Base-by-base conservation (phyloP, 352 stramenopile species). In the Aphanomyces stellatus region DNA sequence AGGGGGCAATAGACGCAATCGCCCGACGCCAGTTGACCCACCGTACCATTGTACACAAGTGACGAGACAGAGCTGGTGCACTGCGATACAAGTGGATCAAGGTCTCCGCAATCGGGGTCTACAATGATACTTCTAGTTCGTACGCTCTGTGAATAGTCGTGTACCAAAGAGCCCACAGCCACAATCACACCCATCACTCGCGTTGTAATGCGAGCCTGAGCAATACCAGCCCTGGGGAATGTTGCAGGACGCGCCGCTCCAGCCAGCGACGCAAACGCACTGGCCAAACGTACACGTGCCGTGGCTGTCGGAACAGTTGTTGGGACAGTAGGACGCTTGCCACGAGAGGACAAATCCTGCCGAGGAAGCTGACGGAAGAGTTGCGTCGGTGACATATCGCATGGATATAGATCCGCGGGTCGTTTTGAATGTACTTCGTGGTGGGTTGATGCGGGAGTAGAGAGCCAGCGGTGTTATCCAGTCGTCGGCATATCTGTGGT, bases 171-270 rank as follows among this genome's bases (percentile, higher is more conserved):
- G 42, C 42, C 8, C 42, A 22, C 42, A 51, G 13, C 25, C 8
- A 22, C n/a, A 8, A 5, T 5, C 42, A 5, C 42, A 65, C 4
- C 59, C 59, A 30, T 65, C 59, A 13, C 13, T 43, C 6, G 59
- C 10, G 42, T 65, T 65, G 25, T 65, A 65, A 28, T 65, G 59
- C 2, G 40, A 53, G 6, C 24, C 31, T 41, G 25, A 24, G 19
- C 59, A 65, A n/a, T 56, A 27, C 59, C 59, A 65, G 8, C 59
- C 59, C 31, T 65, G 19, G n/a, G 59, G 59, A 25, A 43, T 37
- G 19, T 33, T 42, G 31, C 59, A 65, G 5, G 37, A 17, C 19
- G 35, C 19, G 6, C 59, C 59, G 11, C 30, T 28, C 59, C 59
- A 65, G 19, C 59, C 59, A 8, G 57, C 15, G 3, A n/a, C 31